These are phyloP conservation scores for Pharus latifolius DNA, from an alignment of 176 grass and related monocot genomes.

Conservation along the genomic window DNA sequence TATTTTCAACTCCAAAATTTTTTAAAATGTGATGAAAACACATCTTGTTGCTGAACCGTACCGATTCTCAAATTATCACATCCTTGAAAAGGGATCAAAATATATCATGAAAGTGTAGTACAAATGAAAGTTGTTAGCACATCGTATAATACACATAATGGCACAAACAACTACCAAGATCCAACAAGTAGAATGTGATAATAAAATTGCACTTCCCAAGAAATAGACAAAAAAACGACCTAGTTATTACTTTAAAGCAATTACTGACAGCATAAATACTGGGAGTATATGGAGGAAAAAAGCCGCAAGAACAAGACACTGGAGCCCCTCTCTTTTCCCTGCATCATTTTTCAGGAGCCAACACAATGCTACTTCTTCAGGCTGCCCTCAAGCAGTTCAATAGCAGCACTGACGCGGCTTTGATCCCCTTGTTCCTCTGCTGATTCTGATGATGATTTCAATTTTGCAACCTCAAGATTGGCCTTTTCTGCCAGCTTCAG, in stretches of 20 bases:
- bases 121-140: background rate
- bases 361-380: conserved; percentile 50
- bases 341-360: background rate
- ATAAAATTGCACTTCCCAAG: background rate
- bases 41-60: no score
- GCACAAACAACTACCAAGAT: background rate
- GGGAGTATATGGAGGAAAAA: background rate
- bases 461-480: conserved; percentile 45
- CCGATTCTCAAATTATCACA: no score
- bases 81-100: background rate
- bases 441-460: conserved; percentile 24
- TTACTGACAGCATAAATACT: background rate
- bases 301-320: background rate
- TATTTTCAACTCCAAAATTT: no score
- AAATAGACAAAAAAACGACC: no score
- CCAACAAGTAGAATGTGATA: background rate
- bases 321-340: background rate
- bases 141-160: background rate
- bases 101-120: background rate
- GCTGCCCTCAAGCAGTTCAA: conserved; percentile 69
- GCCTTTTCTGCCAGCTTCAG: conserved; percentile 85
- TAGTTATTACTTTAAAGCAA: background rate
- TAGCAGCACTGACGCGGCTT: conserved; percentile 66
- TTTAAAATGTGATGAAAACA: no score
- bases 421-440: conserved; percentile 29